Conservation (phyloP, 257 asterid species). For the Ligustrum vulgare region DNA sequence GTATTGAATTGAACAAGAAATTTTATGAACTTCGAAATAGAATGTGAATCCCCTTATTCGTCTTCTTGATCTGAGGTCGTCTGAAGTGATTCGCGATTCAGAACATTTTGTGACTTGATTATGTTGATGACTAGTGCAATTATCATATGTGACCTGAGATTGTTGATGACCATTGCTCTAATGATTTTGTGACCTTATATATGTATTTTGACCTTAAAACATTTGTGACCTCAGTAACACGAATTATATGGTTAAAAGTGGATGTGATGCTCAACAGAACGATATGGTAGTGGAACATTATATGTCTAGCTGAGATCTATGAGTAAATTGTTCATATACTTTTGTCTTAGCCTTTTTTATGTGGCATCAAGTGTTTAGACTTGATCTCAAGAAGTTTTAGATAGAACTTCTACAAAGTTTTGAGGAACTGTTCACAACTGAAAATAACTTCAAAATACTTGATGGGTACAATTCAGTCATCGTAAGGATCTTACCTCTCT, state of each 20-base stretch:
- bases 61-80: too few relatives aligned
- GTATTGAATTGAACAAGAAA: too few relatives aligned
- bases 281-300: constrained; percentile 98
- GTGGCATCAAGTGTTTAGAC: neutral
- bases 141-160: too few relatives aligned
- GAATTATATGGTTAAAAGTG: constrained; percentile 91
- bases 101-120: too few relatives aligned
- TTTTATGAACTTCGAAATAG: too few relatives aligned
- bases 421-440: neutral
- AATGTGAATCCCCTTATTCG: too few relatives aligned
- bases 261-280: constrained; percentile 97
- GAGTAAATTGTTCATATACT: constrained; percentile 38
- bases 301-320: constrained; percentile 97
- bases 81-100: too few relatives aligned
- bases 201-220: too few relatives aligned
- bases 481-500: neutral
- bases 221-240: constrained; percentile 61
- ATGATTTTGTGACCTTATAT: too few relatives aligned
- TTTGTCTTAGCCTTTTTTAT: neutral
- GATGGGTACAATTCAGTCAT: neutral
- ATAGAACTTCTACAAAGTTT: too few relatives aligned
- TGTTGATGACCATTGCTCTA: too few relatives aligned
- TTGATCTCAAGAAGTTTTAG: neutral
- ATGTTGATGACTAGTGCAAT: too few relatives aligned
- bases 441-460: constrained; percentile 1